Evolutionary conservation across 106 monocot genomes (phyloP).

Genomic region (Dendrobium huoshanense): DNA sequence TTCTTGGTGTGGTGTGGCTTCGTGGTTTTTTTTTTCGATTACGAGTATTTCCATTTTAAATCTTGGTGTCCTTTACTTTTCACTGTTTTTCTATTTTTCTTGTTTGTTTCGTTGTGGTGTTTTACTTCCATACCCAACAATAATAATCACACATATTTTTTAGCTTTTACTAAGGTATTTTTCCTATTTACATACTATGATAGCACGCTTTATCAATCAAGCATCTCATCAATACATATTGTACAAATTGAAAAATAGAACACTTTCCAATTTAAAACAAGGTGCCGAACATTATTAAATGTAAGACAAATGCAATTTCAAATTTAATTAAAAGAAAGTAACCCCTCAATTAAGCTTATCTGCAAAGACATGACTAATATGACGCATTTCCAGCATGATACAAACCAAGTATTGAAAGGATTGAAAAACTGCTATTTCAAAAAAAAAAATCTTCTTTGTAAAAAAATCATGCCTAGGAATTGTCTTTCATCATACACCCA

Average conservation of each 20-base stretch:
- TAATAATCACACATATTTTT: background rate
- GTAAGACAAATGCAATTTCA: background rate
- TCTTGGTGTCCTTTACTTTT: too few species aligned
- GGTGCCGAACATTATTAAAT: background rate
- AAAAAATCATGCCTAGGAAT: too few species aligned
- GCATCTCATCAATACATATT: background rate
- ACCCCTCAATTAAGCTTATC: background rate
- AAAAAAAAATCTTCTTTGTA: too few species aligned
- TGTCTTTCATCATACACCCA: too few species aligned
- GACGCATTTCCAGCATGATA: background rate
- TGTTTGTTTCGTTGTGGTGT: too few species aligned
- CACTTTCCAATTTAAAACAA: background rate
- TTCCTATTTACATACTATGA: background rate
- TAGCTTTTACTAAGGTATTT: background rate
- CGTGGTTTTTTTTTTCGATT: too few species aligned
- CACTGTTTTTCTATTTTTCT: too few species aligned
- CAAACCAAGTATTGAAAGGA: background rate
- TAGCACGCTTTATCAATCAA: background rate
- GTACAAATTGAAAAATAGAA: background rate
- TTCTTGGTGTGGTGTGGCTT: too few species aligned
- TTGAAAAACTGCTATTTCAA: background rate
- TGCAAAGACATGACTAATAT: background rate
- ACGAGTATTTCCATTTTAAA: too few species aligned
- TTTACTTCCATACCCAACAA: too few species aligned
- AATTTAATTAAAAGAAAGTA: background rate